These are phyloP conservation scores for Aspergillus fijiensis DNA, from an alignment of 2,329 filamentous ascomycete genomes.

Conservation along the genomic window DNA sequence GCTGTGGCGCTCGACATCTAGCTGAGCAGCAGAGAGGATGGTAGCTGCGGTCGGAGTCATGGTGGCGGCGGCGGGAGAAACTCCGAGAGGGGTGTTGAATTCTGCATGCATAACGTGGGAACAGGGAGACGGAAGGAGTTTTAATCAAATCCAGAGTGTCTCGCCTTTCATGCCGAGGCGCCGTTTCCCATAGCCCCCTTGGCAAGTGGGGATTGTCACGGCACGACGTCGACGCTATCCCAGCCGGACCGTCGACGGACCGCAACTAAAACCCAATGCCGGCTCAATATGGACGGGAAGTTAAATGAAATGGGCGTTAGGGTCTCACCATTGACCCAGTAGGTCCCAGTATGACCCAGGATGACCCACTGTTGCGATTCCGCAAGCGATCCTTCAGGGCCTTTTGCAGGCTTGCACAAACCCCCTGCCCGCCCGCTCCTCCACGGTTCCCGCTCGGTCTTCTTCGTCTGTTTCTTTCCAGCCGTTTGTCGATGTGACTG, in stretches of 20 bases:
- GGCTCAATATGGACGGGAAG: background rate
- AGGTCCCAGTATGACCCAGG: background rate
- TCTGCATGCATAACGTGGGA: background rate
- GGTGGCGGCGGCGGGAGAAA: background rate
- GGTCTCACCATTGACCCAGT: background rate
- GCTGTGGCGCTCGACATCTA: background rate
- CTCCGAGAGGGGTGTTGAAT: background rate
- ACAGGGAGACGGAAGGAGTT: background rate
- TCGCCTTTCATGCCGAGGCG: background rate
- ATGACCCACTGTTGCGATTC: background rate
- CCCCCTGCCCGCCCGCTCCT: background rate
- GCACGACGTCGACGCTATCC: constrained; percentile 1
- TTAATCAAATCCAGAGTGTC: background rate
- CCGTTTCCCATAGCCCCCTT: background rate
- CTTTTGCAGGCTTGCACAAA: background rate
- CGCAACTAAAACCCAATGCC: background rate
- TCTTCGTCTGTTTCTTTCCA: background rate
- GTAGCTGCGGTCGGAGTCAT: background rate
- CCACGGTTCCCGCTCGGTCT: background rate
- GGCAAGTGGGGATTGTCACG: background rate
- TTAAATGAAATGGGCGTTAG: background rate
- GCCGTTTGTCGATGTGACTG: background rate
- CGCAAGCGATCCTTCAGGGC: background rate
- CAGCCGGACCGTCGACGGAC: background rate
- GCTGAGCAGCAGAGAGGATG: background rate